Conservation (phyloP, 306 rosid genomes). For the Prunus padus region DNA sequence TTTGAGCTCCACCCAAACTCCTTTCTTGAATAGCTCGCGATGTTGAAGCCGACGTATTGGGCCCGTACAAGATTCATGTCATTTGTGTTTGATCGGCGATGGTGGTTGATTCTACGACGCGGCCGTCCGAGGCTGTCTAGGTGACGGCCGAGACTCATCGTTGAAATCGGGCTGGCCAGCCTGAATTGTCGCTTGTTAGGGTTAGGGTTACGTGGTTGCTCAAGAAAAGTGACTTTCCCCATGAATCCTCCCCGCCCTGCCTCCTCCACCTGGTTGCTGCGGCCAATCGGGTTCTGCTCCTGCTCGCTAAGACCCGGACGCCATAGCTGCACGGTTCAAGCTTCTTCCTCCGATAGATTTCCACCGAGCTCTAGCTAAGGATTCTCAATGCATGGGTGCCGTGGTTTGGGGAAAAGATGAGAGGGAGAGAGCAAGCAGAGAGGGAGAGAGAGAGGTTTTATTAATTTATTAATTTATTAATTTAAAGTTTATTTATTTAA, state of each 20-base stretch:
- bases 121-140: conserved; percentile 73
- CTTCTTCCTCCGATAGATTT: conserved; percentile 17
- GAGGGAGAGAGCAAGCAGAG: no score
- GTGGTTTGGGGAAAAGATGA: no score
- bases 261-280: conserved; percentile 62
- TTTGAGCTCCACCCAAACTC: conserved; percentile 70
- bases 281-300: conserved; percentile 71
- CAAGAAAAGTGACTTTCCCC: conserved; percentile 66
- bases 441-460: no score
- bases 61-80: conserved; percentile 19
- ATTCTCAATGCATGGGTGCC: conserved; percentile 43
- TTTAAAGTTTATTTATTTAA: no score
- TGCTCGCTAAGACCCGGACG: conserved; percentile 82
- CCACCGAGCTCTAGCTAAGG: conserved; percentile 47
- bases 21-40: conserved; percentile 48
- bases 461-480: no score
- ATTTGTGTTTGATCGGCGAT: conserved; percentile 34
- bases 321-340: conserved; percentile 44
- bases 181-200: conserved; percentile 42
- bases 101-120: conserved; percentile 77
- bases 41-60: conserved; percentile 59
- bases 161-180: conserved; percentile 11
- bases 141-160: conserved; percentile 42
- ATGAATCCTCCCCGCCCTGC: conserved; percentile 64
- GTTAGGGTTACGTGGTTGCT: conserved; percentile 65